Evolutionary conservation across 208 protist species (phyloP), one percentile per base, ranked within the genome.

Genomic region (Phytomonas sp.): DNA sequence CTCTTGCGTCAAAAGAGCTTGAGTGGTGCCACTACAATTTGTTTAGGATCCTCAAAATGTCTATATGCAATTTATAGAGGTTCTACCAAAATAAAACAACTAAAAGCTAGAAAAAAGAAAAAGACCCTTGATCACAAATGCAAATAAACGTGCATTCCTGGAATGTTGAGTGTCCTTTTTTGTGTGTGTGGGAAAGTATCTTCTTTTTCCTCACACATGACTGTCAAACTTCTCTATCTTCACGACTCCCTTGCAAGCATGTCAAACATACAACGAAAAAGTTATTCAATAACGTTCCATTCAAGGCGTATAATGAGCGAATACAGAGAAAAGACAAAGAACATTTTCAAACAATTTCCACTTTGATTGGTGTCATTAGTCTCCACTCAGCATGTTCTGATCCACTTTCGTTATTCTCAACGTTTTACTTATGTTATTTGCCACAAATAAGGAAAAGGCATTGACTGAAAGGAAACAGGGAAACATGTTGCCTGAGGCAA

Each of bases 391-490:
- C 40, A 17, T 46, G 40, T 46, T 46, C 40, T 46, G 40, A 46
- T 46, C 40, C 40, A 46, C 7, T 46, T 46, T 46, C 1, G 33
- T 46, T 46, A 46, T 46, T 46, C 11, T 46, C 40, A 46, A 46
- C 40, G 15, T 46, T 46, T 46, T 20, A 15, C 40, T 46, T 46
- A 46, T 20, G 11, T 23, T 20, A 20, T 20, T 34, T 46, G 15
- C 6, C 7, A 46, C 40, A 46, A 46, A 62, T 40, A 43, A 9
- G 8, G 66, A 28, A 62, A 68, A 53, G 11, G 20, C 60, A 4
- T 67, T 72, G 43, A n/a, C 28, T 29, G 15, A 72, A 67, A 67
- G 60, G 33, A 28, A 74, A 34, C 40, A 46, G 40, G 11, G 40
- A 46, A 46, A 46, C 40, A 8, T 46, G 40, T 46, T 0, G 40